Percentiles rank a stretch among this genome's conserved stretches.
phyloP scores from a whole-genome alignment of 148 eudicot species.

The Vaccinium darrowii region DNA sequence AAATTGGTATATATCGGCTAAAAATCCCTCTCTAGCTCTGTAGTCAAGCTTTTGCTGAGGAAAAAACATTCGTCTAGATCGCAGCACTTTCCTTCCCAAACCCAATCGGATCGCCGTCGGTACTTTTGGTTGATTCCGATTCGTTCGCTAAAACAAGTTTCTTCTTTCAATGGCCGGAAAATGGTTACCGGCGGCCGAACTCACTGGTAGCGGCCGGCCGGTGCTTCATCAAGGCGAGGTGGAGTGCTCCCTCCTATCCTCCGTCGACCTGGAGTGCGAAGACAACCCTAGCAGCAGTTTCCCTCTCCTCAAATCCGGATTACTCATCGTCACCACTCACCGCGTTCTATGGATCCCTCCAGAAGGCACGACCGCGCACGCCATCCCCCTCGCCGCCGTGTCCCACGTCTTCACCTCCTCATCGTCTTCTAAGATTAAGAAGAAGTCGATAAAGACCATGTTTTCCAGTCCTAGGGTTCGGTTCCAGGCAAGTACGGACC shows the following conservation, averaged over 20 bases:
- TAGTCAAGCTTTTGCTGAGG: too few species aligned
- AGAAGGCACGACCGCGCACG: slow-evolving; percentile 22
- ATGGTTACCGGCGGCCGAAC: slow-evolving; percentile 57
- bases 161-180: slow-evolving; percentile 19
- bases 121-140: too few species aligned
- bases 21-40: too few species aligned
- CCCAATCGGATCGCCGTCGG: too few species aligned
- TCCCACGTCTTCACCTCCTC: slow-evolving; percentile 48
- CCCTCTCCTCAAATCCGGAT: slow-evolving; percentile 47
- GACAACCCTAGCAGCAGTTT: slow-evolving; percentile 34
- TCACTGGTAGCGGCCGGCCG: slow-evolving; percentile 68
- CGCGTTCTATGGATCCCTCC: slow-evolving; percentile 68
- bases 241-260: slow-evolving; percentile 61
- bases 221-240: slow-evolving; percentile 53
- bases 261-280: slow-evolving; percentile 62
- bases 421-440: slow-evolving; percentile 8
- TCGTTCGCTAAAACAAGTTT: neutral
- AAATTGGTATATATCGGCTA: too few species aligned
- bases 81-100: too few species aligned
- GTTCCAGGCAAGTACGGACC: slow-evolving; percentile 28
- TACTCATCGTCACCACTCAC: slow-evolving; percentile 72
- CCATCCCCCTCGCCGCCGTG: slow-evolving; percentile 55
- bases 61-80: too few species aligned
- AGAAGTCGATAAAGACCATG: slow-evolving; percentile 71
- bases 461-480: slow-evolving; percentile 65